Evolutionary conservation across 176 grass and related monocot genomes (phyloP).

Genomic region (Thalia dealbata): DNA sequence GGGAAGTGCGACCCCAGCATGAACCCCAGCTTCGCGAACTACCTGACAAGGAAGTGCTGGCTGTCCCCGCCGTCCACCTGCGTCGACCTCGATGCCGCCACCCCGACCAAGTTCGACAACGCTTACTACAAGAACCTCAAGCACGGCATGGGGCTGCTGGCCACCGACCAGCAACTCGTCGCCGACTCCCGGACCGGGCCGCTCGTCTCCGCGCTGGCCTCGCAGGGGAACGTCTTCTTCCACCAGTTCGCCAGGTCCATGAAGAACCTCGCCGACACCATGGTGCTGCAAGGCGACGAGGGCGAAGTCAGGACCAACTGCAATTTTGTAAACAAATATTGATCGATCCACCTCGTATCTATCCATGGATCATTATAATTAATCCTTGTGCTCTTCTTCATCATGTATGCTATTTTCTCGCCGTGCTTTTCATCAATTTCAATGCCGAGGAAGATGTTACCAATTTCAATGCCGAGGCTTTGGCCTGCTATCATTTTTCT

Average conservation of each 20-base stretch:
- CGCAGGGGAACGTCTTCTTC: constrained; percentile 13
- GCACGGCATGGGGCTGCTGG: constrained; percentile 49
- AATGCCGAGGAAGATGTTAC: too few relatives aligned
- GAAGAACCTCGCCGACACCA: constrained; percentile 39
- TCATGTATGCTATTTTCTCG: too few relatives aligned
- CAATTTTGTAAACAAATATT: constrained; percentile 33
- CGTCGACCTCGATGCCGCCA: constrained; percentile 56
- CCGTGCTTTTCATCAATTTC: too few relatives aligned
- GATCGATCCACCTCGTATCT: too few relatives aligned
- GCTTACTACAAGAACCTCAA: constrained; percentile 52
- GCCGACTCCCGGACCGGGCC: constrained; percentile 44
- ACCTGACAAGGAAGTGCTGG: constrained; percentile 51
- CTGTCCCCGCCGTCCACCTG: constrained; percentile 21
- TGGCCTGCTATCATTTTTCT: too few relatives aligned
- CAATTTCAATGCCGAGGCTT: too few relatives aligned
- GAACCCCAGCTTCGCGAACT: constrained; percentile 34
- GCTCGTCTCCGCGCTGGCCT: constrained; percentile 24
- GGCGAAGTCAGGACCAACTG: constrained; percentile 68
- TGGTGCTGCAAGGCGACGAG: constrained; percentile 55
- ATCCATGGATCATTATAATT: too few relatives aligned
- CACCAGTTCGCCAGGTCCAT: constrained; percentile 62
- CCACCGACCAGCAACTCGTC: constrained; percentile 41
- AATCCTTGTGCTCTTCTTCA: too few relatives aligned
- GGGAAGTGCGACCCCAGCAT: constrained; percentile 17
- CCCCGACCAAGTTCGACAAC: constrained; percentile 54